These are phyloP conservation scores for Vaccinium myrtillus DNA, from an alignment of 148 eudicot species.

Conservation along the genomic window DNA sequence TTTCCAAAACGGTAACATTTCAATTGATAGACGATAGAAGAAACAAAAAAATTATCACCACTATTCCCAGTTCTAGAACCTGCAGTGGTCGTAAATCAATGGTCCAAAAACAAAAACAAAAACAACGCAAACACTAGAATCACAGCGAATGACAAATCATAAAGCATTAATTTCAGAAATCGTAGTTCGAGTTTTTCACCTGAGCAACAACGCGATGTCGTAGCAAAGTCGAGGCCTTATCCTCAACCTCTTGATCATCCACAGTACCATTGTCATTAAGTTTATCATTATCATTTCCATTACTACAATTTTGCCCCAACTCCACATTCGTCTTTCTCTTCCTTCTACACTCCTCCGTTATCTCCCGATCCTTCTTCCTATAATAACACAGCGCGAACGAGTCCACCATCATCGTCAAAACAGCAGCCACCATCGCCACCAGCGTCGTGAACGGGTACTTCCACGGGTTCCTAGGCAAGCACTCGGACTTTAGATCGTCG, in stretches of 20 bases:
- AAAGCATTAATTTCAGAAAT: too few relatives aligned
- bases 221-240: conserved; percentile 23
- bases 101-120: not conserved
- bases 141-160: too few relatives aligned
- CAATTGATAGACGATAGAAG: too few relatives aligned
- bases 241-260: not conserved
- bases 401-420: conserved; percentile 52
- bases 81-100: conserved; percentile 7
- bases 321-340: not conserved
- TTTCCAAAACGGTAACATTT: too few relatives aligned
- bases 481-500: conserved; percentile 40
- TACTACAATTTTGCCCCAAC: too few relatives aligned
- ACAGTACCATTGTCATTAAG: too few relatives aligned
- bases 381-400: conserved; percentile 36
- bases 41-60: too few relatives aligned
- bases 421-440: conserved; percentile 53
- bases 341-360: not conserved
- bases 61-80: conserved; percentile 51
- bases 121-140: too few relatives aligned
- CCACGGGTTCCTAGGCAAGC: conserved; percentile 57
- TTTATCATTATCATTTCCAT: conserved; percentile 21
- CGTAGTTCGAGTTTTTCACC: conserved; percentile 23
- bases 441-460: conserved; percentile 52
- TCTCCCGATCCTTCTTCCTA: conserved; percentile 20
- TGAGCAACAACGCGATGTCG: conserved; percentile 55